Evolutionary conservation across 257 asterid species (phyloP), one percentile per base, ranked within the genome.

Genomic region (Penstemon newberryi): DNA sequence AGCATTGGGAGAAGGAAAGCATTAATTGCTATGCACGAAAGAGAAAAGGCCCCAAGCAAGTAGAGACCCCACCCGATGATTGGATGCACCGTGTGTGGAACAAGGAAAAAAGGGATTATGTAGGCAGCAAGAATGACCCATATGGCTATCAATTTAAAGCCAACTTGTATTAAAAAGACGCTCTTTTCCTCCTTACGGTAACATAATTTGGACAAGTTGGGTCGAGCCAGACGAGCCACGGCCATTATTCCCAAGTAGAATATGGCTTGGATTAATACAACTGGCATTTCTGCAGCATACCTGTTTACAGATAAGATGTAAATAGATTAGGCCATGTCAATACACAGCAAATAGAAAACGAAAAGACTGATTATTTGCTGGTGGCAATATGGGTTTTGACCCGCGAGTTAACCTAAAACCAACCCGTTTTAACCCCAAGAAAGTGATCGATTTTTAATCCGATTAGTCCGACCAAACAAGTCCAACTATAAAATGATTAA

Each of bases 11-110:
- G 83, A 5, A 87, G 80, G 63, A 90, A 87, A 2, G 82, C 84
- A 11, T 89, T 90, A 0, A 77, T 12, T 0, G 95, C 94, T 8
- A 88, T 65, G 67, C 78, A 73, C 13, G 87, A 84, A 18, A 93
- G 76, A 0, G 97, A 74, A 19, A 85, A 76, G 38, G 84, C 75
- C 3, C 99, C 99, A 3, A 91, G 73, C 72, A 90, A 75, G 79
- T 90, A 93, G 49, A 90, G 70, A 49, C 81, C 70, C 99, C 99
- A 93, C 3, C 99, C 99, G 0, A 89, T 73, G 3, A 90, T 19
- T 0, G 99, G 99, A 66, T 93, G 97, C 49, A 91, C 67, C 0
- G 97, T 90, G 78, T 71, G 84, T 12, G 99, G 99, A n/a, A 87
- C 78, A 38, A 90, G 68, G 79, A 87, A 80, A 74, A 90, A 79